Evolutionary conservation across 108 stramenopile genomes (phyloP).

Genomic region (Fragilaria crotonensis): DNA sequence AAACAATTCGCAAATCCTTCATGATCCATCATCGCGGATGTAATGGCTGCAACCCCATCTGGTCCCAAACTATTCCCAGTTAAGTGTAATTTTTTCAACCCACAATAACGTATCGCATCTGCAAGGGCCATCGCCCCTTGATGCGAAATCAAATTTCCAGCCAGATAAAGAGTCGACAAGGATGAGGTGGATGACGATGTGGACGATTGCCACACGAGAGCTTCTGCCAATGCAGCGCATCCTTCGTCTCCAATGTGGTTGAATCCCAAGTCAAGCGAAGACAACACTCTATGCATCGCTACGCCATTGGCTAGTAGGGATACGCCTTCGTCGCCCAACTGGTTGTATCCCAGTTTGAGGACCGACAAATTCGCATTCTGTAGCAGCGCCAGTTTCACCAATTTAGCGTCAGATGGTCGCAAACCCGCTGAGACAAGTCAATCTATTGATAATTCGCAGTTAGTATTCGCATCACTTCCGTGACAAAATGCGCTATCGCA

Average conservation of each 20-base stretch:
- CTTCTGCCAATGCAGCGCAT: constrained; percentile 49
- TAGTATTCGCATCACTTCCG: too few species aligned
- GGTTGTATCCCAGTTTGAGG: constrained; percentile 81
- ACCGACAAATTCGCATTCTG: constrained; percentile 67
- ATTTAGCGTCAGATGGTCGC: constrained; percentile 47
- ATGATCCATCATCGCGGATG: constrained; percentile 61
- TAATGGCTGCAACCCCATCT: constrained; percentile 61
- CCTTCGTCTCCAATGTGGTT: constrained; percentile 80
- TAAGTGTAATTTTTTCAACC: constrained; percentile 57
- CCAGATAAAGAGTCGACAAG: constrained; percentile 58
- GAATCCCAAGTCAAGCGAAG: constrained; percentile 72
- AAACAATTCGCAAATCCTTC: constrained; percentile 75
- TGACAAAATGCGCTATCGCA: too few species aligned
- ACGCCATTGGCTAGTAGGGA: constrained; percentile 36
- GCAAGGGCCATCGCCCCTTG: constrained; percentile 63
- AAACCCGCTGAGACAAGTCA: constrained; percentile 77
- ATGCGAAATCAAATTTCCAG: constrained; percentile 65
- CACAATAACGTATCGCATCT: constrained; percentile 49
- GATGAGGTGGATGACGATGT: constrained; percentile 9
- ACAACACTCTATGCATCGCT: constrained; percentile 46
- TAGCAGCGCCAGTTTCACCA: constrained; percentile 62
- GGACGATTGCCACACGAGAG: constrained; percentile 22
- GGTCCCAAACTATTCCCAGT: constrained; percentile 71
- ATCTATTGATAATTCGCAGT: constrained; percentile 44
- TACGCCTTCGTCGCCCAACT: constrained; percentile 57